phyloP scores from a whole-genome alignment of 805 yeast genomes.

The Clavispora vitiphila region DNA sequence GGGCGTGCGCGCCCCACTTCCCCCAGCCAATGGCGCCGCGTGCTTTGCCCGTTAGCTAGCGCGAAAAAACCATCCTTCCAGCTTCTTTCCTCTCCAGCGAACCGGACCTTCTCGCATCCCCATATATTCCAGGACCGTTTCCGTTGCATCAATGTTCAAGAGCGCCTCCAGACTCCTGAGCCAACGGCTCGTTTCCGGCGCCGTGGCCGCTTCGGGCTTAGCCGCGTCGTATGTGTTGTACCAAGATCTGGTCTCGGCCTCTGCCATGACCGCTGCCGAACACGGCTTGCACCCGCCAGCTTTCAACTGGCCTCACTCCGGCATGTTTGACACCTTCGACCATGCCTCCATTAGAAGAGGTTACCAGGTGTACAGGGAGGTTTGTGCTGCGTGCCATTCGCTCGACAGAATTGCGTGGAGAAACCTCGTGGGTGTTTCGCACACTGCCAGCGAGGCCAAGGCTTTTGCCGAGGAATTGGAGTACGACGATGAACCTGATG shows the following conservation, averaged over 20 bases:
- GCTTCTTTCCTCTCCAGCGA: neutral
- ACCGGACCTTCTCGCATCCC: conserved; percentile 1
- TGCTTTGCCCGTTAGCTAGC: conserved; percentile 14
- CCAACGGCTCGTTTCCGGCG: conserved; percentile 54
- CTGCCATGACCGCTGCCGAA: conserved; percentile 98
- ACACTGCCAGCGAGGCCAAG: conserved; percentile 83
- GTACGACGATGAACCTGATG: conserved; percentile 95
- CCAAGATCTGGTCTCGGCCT: conserved; percentile 80
- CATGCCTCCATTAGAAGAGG: conserved; percentile 98
- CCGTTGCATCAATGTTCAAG: conserved; percentile 11
- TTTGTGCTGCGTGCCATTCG: conserved; percentile 98
- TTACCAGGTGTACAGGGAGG: conserved; percentile 97
- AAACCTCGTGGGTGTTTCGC: conserved; percentile 94
- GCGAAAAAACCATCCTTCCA: conserved; percentile 2
- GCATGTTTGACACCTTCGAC: conserved; percentile 86
- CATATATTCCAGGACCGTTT: conserved; percentile 1
- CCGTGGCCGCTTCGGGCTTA: conserved; percentile 70
- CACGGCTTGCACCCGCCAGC: conserved; percentile 97
- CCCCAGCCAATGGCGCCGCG: conserved; percentile 18
- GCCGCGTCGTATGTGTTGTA: conserved; percentile 78
- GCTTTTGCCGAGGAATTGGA: conserved; percentile 94
- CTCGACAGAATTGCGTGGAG: conserved; percentile 98
- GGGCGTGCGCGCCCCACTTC: conserved; percentile 13
- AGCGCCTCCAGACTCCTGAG: conserved; percentile 17
- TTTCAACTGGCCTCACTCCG: conserved; percentile 90